Base-by-base conservation (phyloP, 352 stramenopile genomes). In the Thalassiosira livingstoniorum region DNA sequence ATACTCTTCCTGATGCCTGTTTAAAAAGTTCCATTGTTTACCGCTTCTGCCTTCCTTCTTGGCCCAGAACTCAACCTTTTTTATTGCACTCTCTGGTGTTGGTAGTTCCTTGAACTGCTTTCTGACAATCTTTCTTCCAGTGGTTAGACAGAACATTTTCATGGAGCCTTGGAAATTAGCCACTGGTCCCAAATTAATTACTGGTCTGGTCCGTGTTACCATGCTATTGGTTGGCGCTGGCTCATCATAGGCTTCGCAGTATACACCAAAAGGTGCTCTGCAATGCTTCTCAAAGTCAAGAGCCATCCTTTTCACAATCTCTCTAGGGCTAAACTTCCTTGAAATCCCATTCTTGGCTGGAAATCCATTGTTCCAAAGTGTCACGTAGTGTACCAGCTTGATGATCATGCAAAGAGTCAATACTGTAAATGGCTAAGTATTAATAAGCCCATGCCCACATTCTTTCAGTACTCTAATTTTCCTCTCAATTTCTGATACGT, bases 351-450 rank as follows among this genome's bases (percentile, higher is more conserved):
- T 23, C 32, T 57, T 29, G 11, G 47, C 10, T 43, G 79, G 75
- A 31, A 89, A 75, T 2, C 21, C n/a, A 69, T 88, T 88, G 18
- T 75, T 54, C 83, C 83, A 89, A n/a, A 89, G 82, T 3, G 76
- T 71, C 18, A 37, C 11, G 43, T 58, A 68, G 23, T 57, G 58
- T 0, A 87, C 45, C 23, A 90, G 23, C 42, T 82, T 29, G 2
- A 76, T 64, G 0, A 83, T 29, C 54, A 90, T 80, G 2, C 31
- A 13, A 47, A 21, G 2, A 47, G 84, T 80, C 3, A 80, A 15
- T 0, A 66, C 15, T 4, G 60, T 27, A 35, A 76, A 87, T 57
- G 77, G 85, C 10, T 87, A 29, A 0, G 69, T 80, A 39, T 78
- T 78, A 31, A 74, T 79, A 0, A 74, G 62, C 18, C 21, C 34